Conservation (phyloP, 139 green algal species). For the Medakamo hakoo region DNA sequence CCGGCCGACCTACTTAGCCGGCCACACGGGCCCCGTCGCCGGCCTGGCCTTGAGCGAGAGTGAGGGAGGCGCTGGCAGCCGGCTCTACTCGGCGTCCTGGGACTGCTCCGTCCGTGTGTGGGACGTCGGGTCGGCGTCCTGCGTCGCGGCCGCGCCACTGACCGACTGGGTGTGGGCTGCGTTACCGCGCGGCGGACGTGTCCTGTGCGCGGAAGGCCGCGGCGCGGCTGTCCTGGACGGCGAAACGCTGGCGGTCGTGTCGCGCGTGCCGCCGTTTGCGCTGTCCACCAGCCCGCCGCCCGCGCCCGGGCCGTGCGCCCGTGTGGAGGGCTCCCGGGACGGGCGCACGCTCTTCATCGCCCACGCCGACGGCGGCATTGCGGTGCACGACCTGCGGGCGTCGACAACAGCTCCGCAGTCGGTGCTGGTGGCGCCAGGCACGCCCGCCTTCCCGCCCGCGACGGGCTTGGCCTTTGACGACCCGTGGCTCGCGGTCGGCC, state of each 20-base stretch:
- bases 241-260: conserved; percentile 1
- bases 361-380: conserved; percentile 25
- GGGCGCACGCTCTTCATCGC: conserved; percentile 35
- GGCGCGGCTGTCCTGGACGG: not conserved
- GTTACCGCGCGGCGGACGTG: not conserved
- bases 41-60: conserved; percentile 24
- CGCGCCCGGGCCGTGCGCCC: conserved; percentile 7
- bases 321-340: conserved; percentile 30
- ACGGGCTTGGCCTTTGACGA: conserved; percentile 34
- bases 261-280: not conserved
- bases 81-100: conserved; percentile 24
- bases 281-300: not conserved
- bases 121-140: not conserved
- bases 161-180: not conserved
- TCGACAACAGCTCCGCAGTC: not conserved
- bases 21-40: conserved; percentile 44
- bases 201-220: conserved; percentile 9
- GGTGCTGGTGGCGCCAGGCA: conserved; percentile 3
- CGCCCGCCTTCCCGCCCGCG: conserved; percentile 2
- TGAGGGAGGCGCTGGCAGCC: not conserved
- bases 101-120: conserved; percentile 41
- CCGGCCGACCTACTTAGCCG: conserved; percentile 8
- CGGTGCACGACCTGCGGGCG: conserved; percentile 32
- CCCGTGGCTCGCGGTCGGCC: conserved; percentile 35
- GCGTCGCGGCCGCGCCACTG: not conserved